Evolutionary conservation across 2,329 filamentous ascomycete species (phyloP), one percentile per base, ranked within the genome.

Genomic region (Proliferodiscus dingleyae): DNA sequence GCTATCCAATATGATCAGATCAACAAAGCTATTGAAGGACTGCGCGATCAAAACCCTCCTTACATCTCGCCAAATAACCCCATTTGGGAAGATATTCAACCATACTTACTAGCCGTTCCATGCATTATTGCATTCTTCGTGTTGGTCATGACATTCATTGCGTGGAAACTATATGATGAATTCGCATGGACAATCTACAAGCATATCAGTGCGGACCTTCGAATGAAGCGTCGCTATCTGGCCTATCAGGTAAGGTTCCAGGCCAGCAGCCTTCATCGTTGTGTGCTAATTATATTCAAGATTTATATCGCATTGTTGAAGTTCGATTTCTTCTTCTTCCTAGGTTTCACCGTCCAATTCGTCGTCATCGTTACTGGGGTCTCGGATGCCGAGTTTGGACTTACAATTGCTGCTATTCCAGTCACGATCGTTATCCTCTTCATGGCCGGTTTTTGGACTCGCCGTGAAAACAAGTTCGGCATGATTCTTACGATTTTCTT

Each of bases 151-250:
- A 75, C 74, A 11, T 85, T 89, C 51, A 72, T 90, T 41, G 83
- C 91, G 2, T 97, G 89, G 87, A 96, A 95, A 71, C 77, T 98
- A 24, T 97, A 98, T 65, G 89, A 95, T 63, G 91, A 96, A 66
- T 98, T 98, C 68, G 91, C 93, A 9, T 98, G 93, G 93, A 93
- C 93, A 47, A 98, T 98, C 62, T 89, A 98, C 69, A 98, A 98
- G 74, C 90, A 95, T 67, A 98, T 98, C 64, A 95, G 90, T 63
- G 93, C 93, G 41, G 93, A 98, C 71, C 80, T 96, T 64, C 83
- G 89, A 60, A 89, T 98, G 85, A 97, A 96, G 77, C 85, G 90
- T 70, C 83, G 93, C 54, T 98, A 95, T 71, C 77, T 98, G 49
- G 87, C 91, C 51, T 98, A 95, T 66, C 93, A 98, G 82, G 89